Conservation (phyloP, 2,329 filamentous ascomycete species). For the Verticillium klebahnii region DNA sequence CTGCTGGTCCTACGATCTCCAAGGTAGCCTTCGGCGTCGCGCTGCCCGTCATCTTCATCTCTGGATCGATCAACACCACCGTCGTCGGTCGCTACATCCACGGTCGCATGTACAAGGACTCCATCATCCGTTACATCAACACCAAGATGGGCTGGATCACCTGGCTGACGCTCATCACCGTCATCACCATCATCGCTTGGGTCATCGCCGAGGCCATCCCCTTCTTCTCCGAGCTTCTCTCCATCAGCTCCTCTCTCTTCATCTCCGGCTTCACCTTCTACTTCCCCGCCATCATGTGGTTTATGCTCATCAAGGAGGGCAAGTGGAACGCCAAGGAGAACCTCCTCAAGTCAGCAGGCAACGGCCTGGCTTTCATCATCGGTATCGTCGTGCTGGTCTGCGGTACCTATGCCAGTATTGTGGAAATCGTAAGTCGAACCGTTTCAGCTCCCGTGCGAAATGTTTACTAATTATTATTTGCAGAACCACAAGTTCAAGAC, state of each 20-base stretch:
- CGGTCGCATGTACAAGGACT: conserved; percentile 37
- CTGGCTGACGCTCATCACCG: conserved; percentile 56
- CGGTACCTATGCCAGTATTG: conserved; percentile 24
- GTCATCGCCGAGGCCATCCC: conserved; percentile 70
- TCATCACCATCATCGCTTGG: conserved; percentile 61
- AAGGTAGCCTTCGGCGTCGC: conserved; percentile 68
- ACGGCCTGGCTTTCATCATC: conserved; percentile 22
- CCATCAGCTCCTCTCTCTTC: conserved; percentile 45
- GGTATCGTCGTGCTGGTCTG: conserved; percentile 25
- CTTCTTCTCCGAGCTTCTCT: conserved; percentile 65
- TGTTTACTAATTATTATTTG: neutral
- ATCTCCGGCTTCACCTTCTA: conserved; percentile 38
- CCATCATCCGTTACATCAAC: conserved; percentile 41
- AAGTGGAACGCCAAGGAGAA: conserved; percentile 23
- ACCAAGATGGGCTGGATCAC: conserved; percentile 41
- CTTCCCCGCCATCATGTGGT: conserved; percentile 37
- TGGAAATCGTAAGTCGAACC: conserved; percentile 10
- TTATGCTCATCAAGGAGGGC: conserved; percentile 31
- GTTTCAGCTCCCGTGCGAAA: neutral
- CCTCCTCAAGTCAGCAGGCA: conserved; percentile 18
- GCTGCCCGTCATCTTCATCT: conserved; percentile 68
- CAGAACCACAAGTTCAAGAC: conserved; percentile 11
- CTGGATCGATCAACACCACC: conserved; percentile 63
- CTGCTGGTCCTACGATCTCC: conserved; percentile 51
- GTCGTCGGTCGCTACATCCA: conserved; percentile 42